Evolutionary conservation across 805 yeast species (phyloP).

Genomic region (Priceomyces castillae): DNA sequence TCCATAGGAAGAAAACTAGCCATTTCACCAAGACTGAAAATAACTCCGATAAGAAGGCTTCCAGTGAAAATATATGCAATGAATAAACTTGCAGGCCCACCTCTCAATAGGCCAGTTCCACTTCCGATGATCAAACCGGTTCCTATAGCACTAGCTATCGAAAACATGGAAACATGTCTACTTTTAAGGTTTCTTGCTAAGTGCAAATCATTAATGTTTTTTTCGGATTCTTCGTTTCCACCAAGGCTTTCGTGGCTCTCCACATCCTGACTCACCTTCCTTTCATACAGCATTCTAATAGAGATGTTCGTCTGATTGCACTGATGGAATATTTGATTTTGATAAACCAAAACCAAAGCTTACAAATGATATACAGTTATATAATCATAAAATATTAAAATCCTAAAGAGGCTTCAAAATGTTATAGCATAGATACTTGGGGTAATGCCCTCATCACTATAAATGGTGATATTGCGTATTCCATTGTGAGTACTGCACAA

Average conservation of each 20-base stretch:
- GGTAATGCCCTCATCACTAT: no score
- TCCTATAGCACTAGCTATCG: slow-evolving; percentile 67
- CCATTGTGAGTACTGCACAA: not conserved
- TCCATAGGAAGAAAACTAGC: slow-evolving; percentile 60
- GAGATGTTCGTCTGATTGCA: no score
- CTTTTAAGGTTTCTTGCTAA: slow-evolving; percentile 25
- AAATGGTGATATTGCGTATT: not conserved
- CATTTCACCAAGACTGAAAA: slow-evolving; percentile 52
- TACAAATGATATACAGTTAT: no score
- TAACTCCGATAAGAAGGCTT: slow-evolving; percentile 56
- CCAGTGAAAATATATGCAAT: slow-evolving; percentile 53
- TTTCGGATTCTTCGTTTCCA: not conserved
- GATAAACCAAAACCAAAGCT: no score
- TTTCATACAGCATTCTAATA: not conserved
- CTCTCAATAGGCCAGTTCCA: slow-evolving; percentile 42
- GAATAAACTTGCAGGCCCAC: slow-evolving; percentile 64
- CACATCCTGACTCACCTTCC: not conserved
- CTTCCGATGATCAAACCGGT: slow-evolving; percentile 68
- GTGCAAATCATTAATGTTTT: not conserved
- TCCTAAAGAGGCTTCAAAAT: no score
- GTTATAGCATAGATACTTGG: no score
- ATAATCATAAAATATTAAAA: no score
- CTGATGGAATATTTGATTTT: no score
- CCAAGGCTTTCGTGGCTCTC: not conserved
- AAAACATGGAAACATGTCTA: slow-evolving; percentile 64